Evolutionary conservation across 108 stramenopile species (phyloP), one percentile per base, ranked within the genome.

Genomic region (Cyclotella kingstonii): DNA sequence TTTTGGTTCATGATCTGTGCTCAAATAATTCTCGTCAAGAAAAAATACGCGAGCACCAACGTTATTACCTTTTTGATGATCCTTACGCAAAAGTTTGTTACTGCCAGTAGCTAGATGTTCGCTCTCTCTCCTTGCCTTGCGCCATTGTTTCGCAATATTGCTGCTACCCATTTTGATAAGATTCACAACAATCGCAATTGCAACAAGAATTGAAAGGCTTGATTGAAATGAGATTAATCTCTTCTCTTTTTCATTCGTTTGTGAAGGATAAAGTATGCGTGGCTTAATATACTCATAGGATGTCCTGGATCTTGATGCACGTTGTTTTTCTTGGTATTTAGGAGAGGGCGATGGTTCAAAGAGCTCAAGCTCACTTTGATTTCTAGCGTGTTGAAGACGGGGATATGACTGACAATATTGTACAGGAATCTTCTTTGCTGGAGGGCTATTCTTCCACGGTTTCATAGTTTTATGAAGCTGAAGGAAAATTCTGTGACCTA

Each of bases 21-120:
- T 0, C 1, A 53, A 38, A 53, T 53, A 53, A 2, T 53, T 35
- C 12, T 53, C 19, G 18, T 36, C 52, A 36, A 53, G 52, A 36
- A 38, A 53, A 8, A 53, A 10, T 3, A 35, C 27, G 1, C 52
- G 10, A 18, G 34, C n/a, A n/a, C n/a, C n/a, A n/a, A n/a, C n/a
- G n/a, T n/a, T 19, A 2, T 36, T 14, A 35, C 1, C 5, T 0
- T 36, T 53, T 17, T n/a, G 33, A 34, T 1, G 12, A 17, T 36
- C 1, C 7, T 17, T 53, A 18, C 4, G 14, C 9, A 5, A 14
- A 50, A 19, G 1, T 11, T 29, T 23, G 28, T 9, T 50, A 8
- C 31, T 29, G 7, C 15, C 10, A 27, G 33, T 11, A 3, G 5
- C 21, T 1, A 2, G 23, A 4, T 35, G 33, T 9, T 19, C 3